These are phyloP conservation scores for Fomitopsis serialis DNA, from an alignment of 768 basidiomycete genomes.

Conservation along the genomic window DNA sequence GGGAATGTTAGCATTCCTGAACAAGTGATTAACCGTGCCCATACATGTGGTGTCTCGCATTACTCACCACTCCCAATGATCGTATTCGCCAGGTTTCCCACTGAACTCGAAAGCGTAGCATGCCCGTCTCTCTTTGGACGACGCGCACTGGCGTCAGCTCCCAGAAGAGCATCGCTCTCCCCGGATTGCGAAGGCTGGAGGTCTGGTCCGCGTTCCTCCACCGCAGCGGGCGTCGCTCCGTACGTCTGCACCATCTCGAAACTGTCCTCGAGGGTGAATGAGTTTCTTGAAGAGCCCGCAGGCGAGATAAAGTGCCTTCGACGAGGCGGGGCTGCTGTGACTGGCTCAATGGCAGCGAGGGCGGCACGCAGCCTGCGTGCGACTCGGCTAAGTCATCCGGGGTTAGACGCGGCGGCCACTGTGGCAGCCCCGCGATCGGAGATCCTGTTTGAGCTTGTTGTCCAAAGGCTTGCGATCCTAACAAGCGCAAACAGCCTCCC, in stretches of 20 bases:
- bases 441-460: constrained; percentile 22
- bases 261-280: constrained; percentile 7
- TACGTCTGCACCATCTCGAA: constrained; percentile 72
- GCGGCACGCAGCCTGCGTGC: background rate
- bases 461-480: constrained; percentile 24
- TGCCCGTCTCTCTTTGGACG: constrained; percentile 49
- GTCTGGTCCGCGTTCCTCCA: constrained; percentile 20
- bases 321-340: background rate
- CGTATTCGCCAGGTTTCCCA: constrained; percentile 83
- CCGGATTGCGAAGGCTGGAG: constrained; percentile 22
- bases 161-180: constrained; percentile 61
- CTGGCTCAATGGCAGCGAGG: background rate
- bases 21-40: background rate
- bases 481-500: constrained; percentile 19
- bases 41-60: constrained; percentile 3
- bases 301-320: background rate
- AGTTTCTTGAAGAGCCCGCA: background rate
- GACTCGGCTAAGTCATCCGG: constrained; percentile 6
- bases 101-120: constrained; percentile 61
- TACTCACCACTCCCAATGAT: constrained; percentile 84
- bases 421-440: background rate
- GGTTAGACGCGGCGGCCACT: background rate
- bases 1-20: constrained; percentile 88
- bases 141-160: constrained; percentile 29
- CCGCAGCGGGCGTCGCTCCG: constrained; percentile 41